Conservation (phyloP, 805 yeast genomes). For the Candida dajiaensis region DNA sequence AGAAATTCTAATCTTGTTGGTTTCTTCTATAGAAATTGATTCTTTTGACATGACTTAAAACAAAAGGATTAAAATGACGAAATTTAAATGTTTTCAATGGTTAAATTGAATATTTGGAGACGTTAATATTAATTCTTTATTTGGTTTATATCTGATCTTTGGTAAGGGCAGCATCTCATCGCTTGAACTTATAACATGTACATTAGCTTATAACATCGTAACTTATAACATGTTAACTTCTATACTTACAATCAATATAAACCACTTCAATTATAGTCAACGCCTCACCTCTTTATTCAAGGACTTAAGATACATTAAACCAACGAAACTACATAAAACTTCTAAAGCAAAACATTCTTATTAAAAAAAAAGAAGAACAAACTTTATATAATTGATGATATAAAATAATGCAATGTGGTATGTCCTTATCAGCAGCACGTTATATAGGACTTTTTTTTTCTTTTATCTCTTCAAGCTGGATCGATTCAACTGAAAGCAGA, state of each 20-base stretch:
- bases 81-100: no score
- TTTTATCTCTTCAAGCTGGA: no score
- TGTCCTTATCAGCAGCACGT: neutral
- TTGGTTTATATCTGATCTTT: neutral
- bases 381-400: neutral
- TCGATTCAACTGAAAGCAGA: neutral
- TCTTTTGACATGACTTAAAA: constrained; percentile 14
- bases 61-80: no score
- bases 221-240: no score
- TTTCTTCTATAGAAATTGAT: constrained; percentile 41
- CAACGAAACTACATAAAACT: no score
- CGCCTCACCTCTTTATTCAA: no score
- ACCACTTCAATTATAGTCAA: no score
- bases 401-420: neutral
- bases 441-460: neutral
- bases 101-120: no score
- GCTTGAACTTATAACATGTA: neutral
- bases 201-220: no score
- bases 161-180: neutral
- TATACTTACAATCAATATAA: no score
- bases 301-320: no score
- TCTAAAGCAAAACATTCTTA: neutral
- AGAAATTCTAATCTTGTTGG: constrained; percentile 44
- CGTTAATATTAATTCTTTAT: no score
- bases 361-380: neutral